phyloP scores from a whole-genome alignment of 75 land plant species.

The Larix kaempferi region DNA sequence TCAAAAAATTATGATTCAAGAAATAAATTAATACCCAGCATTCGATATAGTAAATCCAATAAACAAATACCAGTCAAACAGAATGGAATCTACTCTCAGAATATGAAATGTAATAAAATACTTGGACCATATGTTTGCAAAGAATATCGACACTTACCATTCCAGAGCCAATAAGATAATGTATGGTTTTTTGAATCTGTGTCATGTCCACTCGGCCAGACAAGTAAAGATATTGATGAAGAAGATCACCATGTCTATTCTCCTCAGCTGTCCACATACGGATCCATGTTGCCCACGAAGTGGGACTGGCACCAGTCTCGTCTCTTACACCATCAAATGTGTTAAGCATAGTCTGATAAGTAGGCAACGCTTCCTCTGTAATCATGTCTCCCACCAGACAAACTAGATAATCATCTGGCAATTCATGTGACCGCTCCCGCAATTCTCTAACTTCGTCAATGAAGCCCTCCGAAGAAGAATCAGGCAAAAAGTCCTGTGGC shows the following conservation, averaged over 20 bases:
- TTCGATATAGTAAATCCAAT: no score
- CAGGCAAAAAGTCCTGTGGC: constrained; percentile 57
- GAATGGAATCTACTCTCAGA: no score
- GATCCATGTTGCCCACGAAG: constrained; percentile 54
- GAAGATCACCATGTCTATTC: constrained; percentile 58
- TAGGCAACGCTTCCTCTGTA: constrained; percentile 57
- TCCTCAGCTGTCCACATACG: constrained; percentile 63
- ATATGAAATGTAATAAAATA: no score
- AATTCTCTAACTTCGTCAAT: constrained; percentile 48
- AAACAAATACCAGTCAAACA: no score
- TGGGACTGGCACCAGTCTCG: constrained; percentile 36
- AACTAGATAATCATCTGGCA: constrained; percentile 58
- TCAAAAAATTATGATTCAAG: no score
- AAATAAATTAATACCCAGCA: no score
- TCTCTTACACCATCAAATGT: constrained; percentile 51
- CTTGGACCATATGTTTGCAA: no score
- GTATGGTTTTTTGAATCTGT: constrained; percentile 46
- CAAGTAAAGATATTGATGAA: constrained; percentile 56
- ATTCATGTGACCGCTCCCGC: constrained; percentile 32
- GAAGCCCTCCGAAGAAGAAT: constrained; percentile 53
- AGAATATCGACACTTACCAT: constrained; percentile 30
- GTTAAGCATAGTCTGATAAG: constrained; percentile 49
- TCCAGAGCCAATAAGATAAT: constrained; percentile 44
- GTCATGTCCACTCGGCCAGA: constrained; percentile 55
- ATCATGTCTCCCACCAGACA: constrained; percentile 59